Conservation (phyloP, 2,329 filamentous ascomycete genomes). For the Metarhizium brunneum region DNA sequence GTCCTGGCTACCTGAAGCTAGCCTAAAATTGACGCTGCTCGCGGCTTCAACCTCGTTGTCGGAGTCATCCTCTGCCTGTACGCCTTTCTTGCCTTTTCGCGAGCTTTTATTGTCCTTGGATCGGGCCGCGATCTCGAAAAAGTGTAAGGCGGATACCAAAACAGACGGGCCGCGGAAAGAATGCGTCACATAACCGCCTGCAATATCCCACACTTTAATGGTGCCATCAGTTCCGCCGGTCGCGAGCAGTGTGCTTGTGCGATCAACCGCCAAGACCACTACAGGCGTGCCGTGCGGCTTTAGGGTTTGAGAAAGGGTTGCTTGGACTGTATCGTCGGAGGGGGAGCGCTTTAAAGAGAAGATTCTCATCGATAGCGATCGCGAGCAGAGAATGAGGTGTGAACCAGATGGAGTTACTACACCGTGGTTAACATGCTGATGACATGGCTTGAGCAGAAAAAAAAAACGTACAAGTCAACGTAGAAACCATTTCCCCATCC, state of each 20-base stretch:
- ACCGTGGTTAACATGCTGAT: constrained; percentile 8
- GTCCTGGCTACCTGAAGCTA: constrained; percentile 89
- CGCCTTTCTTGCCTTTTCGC: constrained; percentile 26
- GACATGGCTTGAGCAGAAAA: too few species aligned
- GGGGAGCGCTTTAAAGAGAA: constrained; percentile 59
- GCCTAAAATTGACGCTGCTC: constrained; percentile 52
- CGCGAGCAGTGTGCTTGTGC: constrained; percentile 79
- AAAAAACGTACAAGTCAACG: constrained; percentile 47
- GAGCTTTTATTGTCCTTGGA: constrained; percentile 17
- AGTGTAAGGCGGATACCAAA: constrained; percentile 80
- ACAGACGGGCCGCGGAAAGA: constrained; percentile 91
- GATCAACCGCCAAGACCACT: constrained; percentile 74
- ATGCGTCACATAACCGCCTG: constrained; percentile 83
- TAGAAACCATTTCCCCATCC: constrained; percentile 75
- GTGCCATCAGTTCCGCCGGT: constrained; percentile 89
- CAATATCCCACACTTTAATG: constrained; percentile 95
- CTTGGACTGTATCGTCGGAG: constrained; percentile 48
- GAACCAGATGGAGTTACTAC: constrained; percentile 79
- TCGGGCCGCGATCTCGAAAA: constrained; percentile 65
- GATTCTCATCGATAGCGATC: constrained; percentile 92
- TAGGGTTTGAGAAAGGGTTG: constrained; percentile 65
- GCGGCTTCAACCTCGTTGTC: constrained; percentile 32
- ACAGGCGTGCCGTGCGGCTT: constrained; percentile 90
- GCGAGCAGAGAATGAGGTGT: constrained; percentile 83
- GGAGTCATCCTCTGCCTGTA: constrained; percentile 21